Conservation (phyloP, 345 rosid species). For the Brassica nigra region DNA sequence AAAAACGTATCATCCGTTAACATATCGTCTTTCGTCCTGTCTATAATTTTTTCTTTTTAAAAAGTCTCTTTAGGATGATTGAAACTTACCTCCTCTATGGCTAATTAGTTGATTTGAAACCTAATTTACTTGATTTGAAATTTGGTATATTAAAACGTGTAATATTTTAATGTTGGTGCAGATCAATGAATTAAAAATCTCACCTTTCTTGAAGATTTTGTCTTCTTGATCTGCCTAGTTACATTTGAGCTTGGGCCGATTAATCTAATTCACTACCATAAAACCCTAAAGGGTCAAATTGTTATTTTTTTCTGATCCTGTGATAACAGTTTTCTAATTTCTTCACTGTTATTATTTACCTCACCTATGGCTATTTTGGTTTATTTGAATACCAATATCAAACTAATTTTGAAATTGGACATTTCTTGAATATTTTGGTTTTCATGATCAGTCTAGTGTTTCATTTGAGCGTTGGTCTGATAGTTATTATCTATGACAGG, state of each 20-base stretch:
- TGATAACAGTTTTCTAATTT: background rate
- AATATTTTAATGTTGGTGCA: background rate
- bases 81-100: background rate
- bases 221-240: background rate
- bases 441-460: background rate
- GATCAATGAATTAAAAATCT: background rate
- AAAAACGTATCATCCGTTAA: background rate
- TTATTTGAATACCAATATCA: background rate
- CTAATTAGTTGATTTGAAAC: background rate
- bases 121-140: background rate
- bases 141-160: background rate
- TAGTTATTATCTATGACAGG: conserved; percentile 42
- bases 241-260: background rate
- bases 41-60: background rate
- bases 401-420: background rate
- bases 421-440: background rate
- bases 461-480: background rate
- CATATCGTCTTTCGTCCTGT: background rate
- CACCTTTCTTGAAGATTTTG: background rate
- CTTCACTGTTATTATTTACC: background rate
- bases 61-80: background rate
- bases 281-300: background rate
- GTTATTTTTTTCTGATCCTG: background rate
- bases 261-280: background rate
- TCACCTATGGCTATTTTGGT: background rate